Evolutionary conservation across 176 grass and related monocot genomes (phyloP).

Genomic region (Aegilops longissima): DNA sequence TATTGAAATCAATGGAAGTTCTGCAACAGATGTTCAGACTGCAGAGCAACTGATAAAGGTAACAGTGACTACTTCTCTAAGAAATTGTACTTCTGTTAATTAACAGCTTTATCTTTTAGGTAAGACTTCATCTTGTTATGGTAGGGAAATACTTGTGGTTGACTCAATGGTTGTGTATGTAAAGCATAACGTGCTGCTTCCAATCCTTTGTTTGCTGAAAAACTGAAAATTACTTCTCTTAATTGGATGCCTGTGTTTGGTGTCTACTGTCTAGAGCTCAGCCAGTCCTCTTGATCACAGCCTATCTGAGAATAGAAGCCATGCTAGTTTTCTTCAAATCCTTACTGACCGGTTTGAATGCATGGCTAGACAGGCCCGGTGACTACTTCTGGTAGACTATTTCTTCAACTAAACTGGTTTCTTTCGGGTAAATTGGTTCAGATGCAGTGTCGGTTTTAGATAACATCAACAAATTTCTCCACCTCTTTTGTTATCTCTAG

Average conservation of each 20-base stretch:
- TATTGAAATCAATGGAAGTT: constrained; percentile 47
- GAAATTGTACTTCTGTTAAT: constrained; percentile 1
- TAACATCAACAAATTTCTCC: background rate
- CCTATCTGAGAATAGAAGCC: background rate
- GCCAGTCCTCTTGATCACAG: background rate
- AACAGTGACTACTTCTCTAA: background rate
- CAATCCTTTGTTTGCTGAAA: background rate
- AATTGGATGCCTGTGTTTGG: background rate
- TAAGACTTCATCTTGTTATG: background rate
- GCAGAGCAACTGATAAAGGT: constrained; percentile 56
- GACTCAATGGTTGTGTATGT: background rate
- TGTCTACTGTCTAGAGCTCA: background rate
- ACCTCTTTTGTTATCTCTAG: background rate
- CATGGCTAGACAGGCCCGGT: background rate
- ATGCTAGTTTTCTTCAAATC: constrained; percentile 4
- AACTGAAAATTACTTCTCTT: background rate
- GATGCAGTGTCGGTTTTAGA: background rate
- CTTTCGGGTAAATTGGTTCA: background rate
- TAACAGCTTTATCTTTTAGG: background rate
- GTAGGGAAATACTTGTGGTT: background rate
- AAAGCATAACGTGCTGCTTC: background rate
- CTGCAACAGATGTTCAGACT: constrained; percentile 37
- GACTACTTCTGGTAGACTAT: background rate
- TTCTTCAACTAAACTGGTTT: background rate
- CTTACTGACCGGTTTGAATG: background rate